phyloP scores from a whole-genome alignment of 768 basidiomycete species.

The Mycena filopes region DNA sequence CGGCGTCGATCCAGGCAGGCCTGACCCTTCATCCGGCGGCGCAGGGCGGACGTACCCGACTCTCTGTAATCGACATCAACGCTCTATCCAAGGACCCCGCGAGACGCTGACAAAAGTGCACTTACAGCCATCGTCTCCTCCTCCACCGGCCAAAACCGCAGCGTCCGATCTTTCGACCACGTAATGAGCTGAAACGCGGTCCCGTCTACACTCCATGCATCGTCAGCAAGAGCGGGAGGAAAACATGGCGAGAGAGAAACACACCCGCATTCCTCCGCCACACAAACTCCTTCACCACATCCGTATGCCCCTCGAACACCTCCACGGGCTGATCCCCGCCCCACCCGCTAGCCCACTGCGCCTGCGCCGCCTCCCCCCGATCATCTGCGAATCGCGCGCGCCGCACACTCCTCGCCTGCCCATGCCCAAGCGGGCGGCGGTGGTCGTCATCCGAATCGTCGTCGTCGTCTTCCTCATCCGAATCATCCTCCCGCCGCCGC shows the following conservation, averaged over 20 bases:
- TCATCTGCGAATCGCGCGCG: background rate
- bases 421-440: background rate
- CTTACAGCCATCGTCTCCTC: constrained; percentile 74
- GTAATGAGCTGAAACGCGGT: constrained; percentile 70
- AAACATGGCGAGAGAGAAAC: constrained; percentile 28
- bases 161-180: constrained; percentile 89
- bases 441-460: background rate
- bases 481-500: constrained; percentile 8
- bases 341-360: constrained; percentile 12
- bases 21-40: constrained; percentile 44
- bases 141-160: constrained; percentile 92
- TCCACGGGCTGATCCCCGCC: constrained; percentile 65
- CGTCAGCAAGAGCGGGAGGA: background rate
- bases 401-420: background rate
- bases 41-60: constrained; percentile 52
- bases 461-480: no score
- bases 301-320: constrained; percentile 87
- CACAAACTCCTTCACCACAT: constrained; percentile 98
- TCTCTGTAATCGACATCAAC: constrained; percentile 50
- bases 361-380: constrained; percentile 4
- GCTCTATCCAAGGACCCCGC: no score
- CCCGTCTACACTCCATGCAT: constrained; percentile 39
- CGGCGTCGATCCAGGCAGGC: constrained; percentile 9
- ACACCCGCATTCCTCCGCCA: constrained; percentile 81
- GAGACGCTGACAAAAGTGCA: background rate